Base-by-base conservation (phyloP, 2,329 filamentous ascomycete species). In the Botrytis hyacinthi region DNA sequence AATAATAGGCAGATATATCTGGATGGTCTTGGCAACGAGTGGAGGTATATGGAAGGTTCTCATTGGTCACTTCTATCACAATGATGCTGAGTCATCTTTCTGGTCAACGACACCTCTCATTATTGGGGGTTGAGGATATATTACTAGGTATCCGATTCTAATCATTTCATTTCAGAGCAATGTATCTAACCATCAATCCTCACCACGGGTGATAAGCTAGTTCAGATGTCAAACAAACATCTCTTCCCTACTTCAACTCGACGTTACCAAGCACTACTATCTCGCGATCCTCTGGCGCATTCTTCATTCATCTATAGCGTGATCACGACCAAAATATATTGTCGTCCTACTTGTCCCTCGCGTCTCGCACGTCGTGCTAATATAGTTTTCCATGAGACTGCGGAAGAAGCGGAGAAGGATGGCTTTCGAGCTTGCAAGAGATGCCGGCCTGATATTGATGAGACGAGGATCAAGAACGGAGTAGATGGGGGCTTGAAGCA, bases 341-440 rank as follows among this genome's bases (percentile, higher is more conserved):
- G 89, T 79, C 85, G 89, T 1, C 88, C 89, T 1, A 88, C 85
- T 32, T 91, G 89, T 79, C 86, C 86, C 26, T 87, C 88, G 3
- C 85, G 89, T 0, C 85, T 91, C 20, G 88, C 90, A 1, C 85
- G 89, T 2, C 85, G 89, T 63, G 86, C 87, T 68, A 91, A 91
- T 68, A 85, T 91, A 5, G 80, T 81, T 1, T 91, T 90, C 80
- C 89, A 85, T 80, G 79, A 84, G 75, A 51, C 75, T 74, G 71
- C 73, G 48, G 46, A 61, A 59, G 35, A 57, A 6, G 66, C 66
- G 1, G n/a, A 68, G 48, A 29, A 29, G 0, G n/a, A 68, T 32
- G 66, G 48, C 14, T 68, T 68, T 22, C 48, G 66, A 26, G 66
- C 66, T 57, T 68, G 66, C 18, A 57, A 20, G 48, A 29, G 66